Evolutionary conservation across 179 eudicot species (phyloP).

Genomic region (Camellia oleifera): DNA sequence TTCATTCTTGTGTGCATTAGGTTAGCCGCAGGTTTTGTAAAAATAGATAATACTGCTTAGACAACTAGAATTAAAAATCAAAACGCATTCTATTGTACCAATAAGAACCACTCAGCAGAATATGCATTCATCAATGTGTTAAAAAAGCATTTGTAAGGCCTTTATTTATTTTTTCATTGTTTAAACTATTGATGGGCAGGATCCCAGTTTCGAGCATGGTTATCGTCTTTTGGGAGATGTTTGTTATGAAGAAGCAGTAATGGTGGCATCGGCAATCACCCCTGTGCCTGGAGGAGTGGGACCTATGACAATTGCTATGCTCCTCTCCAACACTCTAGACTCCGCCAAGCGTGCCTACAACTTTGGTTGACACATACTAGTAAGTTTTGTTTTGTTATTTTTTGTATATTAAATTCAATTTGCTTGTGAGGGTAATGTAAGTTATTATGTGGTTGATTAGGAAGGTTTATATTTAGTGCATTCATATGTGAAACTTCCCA

Average conservation of each 20-base stretch:
- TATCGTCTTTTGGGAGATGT: constrained; percentile 76
- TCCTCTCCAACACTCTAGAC: constrained; percentile 67
- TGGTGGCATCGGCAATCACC: constrained; percentile 72
- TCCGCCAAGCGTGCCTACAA: constrained; percentile 56
- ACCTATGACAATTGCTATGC: constrained; percentile 93
- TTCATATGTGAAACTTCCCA: no score
- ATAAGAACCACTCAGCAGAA: background rate
- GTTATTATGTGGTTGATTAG: no score
- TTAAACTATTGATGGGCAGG: constrained; percentile 33
- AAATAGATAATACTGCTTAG: background rate
- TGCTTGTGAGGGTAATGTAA: no score
- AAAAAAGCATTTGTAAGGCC: background rate
- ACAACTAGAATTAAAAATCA: background rate
- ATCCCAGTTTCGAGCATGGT: constrained; percentile 51
- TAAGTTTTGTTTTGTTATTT: background rate
- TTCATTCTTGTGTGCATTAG: background rate
- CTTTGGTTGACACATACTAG: constrained; percentile 23
- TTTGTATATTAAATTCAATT: no score
- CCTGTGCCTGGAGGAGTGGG: constrained; percentile 97
- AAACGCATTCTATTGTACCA: background rate
- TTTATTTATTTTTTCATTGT: background rate
- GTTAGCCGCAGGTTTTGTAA: background rate
- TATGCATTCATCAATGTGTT: background rate
- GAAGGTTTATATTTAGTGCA: no score
- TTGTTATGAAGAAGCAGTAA: constrained; percentile 69